Conservation (phyloP, 2,329 filamentous ascomycete species). For the Coniochaeta sp. region DNA sequence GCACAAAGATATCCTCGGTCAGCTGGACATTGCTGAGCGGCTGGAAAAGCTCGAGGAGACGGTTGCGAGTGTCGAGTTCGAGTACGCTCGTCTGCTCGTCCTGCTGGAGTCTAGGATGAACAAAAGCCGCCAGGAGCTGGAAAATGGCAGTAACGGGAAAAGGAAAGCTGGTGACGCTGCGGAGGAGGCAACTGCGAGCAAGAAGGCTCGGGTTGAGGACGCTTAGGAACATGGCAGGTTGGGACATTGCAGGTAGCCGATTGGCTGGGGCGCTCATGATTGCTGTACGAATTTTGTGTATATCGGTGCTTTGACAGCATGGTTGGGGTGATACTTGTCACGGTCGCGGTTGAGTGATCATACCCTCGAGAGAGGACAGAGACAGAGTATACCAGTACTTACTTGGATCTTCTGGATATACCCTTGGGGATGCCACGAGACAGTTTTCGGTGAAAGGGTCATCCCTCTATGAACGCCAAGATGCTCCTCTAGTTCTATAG, state of each 20-base stretch:
- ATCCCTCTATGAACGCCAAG: no score
- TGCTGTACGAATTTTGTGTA: background rate
- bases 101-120: constrained; percentile 27
- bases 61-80: constrained; percentile 58
- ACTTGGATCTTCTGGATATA: background rate
- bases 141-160: constrained; percentile 28
- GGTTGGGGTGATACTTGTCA: background rate
- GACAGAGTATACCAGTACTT: background rate
- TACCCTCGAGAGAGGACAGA: background rate
- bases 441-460: no score
- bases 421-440: no score
- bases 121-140: constrained; percentile 19
- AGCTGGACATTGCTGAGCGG: constrained; percentile 61
- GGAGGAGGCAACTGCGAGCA: constrained; percentile 22
- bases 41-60: constrained; percentile 67
- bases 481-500: no score
- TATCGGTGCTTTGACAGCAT: background rate
- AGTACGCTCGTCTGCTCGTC: constrained; percentile 61
- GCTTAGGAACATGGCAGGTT: background rate
- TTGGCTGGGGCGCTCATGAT: background rate
- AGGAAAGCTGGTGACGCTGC: constrained; percentile 32
- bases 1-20: constrained; percentile 62
- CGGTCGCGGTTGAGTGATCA: background rate
- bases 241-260: background rate
- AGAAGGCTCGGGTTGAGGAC: constrained; percentile 35